Base-by-base conservation (phyloP, 495 filamentous ascomycete genomes). In the Astrocystis sublimbata region DNA sequence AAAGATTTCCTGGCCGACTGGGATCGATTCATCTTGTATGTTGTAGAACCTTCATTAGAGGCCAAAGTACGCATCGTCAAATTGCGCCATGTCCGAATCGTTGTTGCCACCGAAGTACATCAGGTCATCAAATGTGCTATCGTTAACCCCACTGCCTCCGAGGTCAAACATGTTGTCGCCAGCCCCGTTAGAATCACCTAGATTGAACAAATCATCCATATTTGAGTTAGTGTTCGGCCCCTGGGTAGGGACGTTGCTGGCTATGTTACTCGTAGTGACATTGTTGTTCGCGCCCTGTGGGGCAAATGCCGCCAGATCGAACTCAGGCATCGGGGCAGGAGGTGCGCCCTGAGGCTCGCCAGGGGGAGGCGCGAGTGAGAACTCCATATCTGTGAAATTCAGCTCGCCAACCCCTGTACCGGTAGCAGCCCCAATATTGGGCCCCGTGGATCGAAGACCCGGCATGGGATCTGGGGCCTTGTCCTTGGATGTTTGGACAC, bases 381-480 rank as follows among this genome's bases (percentile, higher is more conserved):
- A 80, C 12, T 72, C 72, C 75, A 78, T 78, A 59, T 79, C 70
- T 8, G 79, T 78, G 60, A 79, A 81, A 41, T 70, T 61, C 1
- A 61, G 65, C 1, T 60, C 35, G 10, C 62, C 65, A 31, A 54
- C 49, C 35, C 64, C 65, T 21, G 45, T 65, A 23, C 51, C 36
- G 10, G 45, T 12, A 13, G 45, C 51, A 33, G 51, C 23, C 24
- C 61, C 58, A 36, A 46, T 46, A 46, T 46, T 60, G 28, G 28
- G 31, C n/a, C 41, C 51, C 33, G 60, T 54, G 17, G 58, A 57
- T 64, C 42, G 55, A 42, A 58, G 59, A 52, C 58, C 68, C 8
- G 33, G n/a, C 31, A 15, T 57, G 23, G 17, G 26, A 26, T 35
- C 61, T 30, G 41, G 19, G 24, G 35, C 59, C 28, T 62, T 71